These are phyloP conservation scores for Daldinia sp. DNA, from an alignment of 2,329 filamentous ascomycete species.

Conservation along the genomic window DNA sequence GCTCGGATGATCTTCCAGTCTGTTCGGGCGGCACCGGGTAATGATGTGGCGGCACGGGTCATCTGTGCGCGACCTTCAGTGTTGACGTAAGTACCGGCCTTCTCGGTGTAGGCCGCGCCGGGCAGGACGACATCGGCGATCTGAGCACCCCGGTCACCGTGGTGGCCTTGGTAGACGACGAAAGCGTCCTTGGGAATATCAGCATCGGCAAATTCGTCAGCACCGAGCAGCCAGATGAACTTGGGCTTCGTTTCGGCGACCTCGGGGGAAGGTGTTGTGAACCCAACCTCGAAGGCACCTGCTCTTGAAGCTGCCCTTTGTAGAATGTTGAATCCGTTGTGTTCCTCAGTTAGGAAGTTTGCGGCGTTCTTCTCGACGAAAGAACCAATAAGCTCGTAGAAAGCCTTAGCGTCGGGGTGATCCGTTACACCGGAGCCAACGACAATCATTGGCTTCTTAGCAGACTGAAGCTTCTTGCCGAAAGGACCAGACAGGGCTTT, in stretches of 20 bases:
- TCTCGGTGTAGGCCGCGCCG: conserved; percentile 96
- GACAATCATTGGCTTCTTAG: conserved; percentile 95
- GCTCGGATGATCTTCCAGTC: conserved; percentile 99
- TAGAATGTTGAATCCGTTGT: conserved; percentile 97
- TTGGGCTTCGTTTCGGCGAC: conserved; percentile 89
- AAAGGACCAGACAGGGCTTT: conserved; percentile 84
- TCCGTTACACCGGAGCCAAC: conserved; percentile 92
- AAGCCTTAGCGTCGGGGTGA: conserved; percentile 88
- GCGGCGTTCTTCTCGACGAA: conserved; percentile 94
- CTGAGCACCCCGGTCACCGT: conserved; percentile 92
- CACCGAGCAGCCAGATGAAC: conserved; percentile 95
- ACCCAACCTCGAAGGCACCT: conserved; percentile 95
- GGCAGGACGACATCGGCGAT: conserved; percentile 94
- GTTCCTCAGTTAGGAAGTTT: conserved; percentile 88
- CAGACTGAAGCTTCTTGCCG: conserved; percentile 87
- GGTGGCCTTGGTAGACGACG: conserved; percentile 97
- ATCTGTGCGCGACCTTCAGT: conserved; percentile 97
- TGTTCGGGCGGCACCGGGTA: conserved; percentile 88
- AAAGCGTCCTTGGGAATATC: conserved; percentile 97
- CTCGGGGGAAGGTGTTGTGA: conserved; percentile 81
- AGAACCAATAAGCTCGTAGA: conserved; percentile 87
- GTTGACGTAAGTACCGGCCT: conserved; percentile 95
- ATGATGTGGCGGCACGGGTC: conserved; percentile 85
- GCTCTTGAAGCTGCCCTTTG: conserved; percentile 92
- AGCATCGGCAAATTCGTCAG: conserved; percentile 84